phyloP scores from a whole-genome alignment of 2,329 filamentous ascomycete species.

The Chalara sp. region DNA sequence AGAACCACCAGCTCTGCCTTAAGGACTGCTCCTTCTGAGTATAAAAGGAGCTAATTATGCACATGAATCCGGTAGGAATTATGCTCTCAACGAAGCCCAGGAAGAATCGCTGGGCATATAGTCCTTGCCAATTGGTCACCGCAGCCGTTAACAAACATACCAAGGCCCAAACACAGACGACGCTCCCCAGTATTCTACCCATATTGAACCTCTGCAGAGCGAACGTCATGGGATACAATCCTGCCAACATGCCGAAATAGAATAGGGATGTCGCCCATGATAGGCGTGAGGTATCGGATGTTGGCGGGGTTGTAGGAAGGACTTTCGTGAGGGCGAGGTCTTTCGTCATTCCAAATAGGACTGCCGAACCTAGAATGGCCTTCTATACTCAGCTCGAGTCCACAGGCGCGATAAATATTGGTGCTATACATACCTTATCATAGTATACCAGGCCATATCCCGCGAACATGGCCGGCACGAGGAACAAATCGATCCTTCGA shows the following conservation, averaged over 20 bases:
- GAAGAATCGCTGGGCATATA: constrained; percentile 62
- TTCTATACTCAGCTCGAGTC: constrained; percentile 21
- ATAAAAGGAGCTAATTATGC: constrained; percentile 54
- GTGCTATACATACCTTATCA: constrained; percentile 46
- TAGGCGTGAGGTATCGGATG: constrained; percentile 59
- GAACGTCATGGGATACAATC: constrained; percentile 68
- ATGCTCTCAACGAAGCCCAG: constrained; percentile 55
- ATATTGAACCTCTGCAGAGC: constrained; percentile 61
- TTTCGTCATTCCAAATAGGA: constrained; percentile 68
- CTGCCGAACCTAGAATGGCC: constrained; percentile 67
- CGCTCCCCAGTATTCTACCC: constrained; percentile 54
- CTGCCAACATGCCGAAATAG: constrained; percentile 73
- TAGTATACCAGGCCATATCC: constrained; percentile 64
- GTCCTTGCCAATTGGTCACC: constrained; percentile 54
- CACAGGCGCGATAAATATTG: neutral
- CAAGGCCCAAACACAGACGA: constrained; percentile 59
- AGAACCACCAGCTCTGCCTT: constrained; percentile 64
- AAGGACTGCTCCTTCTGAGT: constrained; percentile 59
- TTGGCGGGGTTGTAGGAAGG: constrained; percentile 43
- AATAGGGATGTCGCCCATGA: constrained; percentile 75
- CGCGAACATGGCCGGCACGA: constrained; percentile 62
- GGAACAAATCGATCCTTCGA: constrained; percentile 58
- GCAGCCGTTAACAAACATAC: constrained; percentile 64
- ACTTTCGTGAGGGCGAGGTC: constrained; percentile 56
- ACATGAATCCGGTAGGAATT: constrained; percentile 62